Evolutionary conservation across 257 asterid genomes (phyloP).

Genomic region (Scutellaria minor): DNA sequence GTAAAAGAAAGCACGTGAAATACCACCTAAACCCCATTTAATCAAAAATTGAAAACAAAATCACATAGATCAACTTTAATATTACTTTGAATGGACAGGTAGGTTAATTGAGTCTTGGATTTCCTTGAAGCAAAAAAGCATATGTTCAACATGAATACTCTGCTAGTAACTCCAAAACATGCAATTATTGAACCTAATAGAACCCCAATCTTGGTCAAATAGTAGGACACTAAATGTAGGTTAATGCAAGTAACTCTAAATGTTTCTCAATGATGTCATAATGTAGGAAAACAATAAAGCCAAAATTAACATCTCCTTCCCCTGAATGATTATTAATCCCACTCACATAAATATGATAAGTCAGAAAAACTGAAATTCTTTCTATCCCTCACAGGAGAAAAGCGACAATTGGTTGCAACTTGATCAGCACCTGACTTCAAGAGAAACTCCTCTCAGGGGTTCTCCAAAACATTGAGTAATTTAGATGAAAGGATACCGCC

Average conservation of each 20-base stretch:
- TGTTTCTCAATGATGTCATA: conserved; percentile 15
- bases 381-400: neutral
- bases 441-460: conserved; percentile 4
- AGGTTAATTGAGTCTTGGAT: neutral
- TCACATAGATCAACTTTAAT: neutral
- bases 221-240: neutral
- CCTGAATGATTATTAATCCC: neutral
- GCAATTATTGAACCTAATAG: conserved; percentile 1
- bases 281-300: neutral
- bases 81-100: conserved; percentile 17
- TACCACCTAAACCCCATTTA: conserved; percentile 20
- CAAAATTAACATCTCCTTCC: neutral
- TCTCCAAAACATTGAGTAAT: neutral
- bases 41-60: neutral
- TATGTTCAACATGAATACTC: conserved; percentile 8
- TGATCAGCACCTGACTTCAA: neutral
- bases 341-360: neutral
- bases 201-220: conserved; percentile 10
- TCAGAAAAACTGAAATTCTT: neutral
- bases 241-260: neutral
- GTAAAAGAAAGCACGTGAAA: conserved; percentile 20
- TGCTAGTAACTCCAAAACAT: neutral
- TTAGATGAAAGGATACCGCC: neutral
- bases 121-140: neutral
- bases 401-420: neutral